phyloP scores from a whole-genome alignment of 805 yeast genomes.

The Myxozyma vanderwaltii region DNA sequence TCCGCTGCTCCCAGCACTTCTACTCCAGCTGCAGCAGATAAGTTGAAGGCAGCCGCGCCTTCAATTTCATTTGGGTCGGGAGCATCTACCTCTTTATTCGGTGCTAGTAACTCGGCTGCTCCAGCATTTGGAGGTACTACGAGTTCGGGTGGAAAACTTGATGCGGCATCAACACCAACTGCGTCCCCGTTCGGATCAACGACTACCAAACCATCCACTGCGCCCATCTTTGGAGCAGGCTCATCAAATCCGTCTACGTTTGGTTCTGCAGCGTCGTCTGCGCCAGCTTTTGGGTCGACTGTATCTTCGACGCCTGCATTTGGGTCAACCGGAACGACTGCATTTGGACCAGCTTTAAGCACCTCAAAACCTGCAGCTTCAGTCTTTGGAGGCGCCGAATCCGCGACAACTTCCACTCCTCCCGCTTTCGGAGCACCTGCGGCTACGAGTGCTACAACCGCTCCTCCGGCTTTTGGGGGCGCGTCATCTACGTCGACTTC shows the following conservation, averaged over 20 bases:
- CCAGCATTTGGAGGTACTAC: neutral
- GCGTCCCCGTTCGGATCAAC: neutral
- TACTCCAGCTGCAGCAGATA: neutral
- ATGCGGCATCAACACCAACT: neutral
- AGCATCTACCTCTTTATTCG: conserved; percentile 10
- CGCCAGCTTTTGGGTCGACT: neutral
- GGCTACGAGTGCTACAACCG: neutral
- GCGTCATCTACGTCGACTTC: neutral
- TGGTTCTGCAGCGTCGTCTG: neutral
- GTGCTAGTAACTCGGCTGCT: neutral
- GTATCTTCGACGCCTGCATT: neutral
- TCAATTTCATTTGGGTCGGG: conserved; percentile 6
- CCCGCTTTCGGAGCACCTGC: conserved; percentile 1
- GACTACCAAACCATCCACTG: neutral
- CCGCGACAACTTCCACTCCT: neutral
- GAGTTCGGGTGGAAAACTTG: neutral
- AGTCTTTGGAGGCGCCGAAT: neutral
- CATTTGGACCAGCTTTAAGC: neutral
- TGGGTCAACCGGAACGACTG: neutral
- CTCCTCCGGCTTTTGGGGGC: neutral
- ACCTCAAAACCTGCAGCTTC: neutral
- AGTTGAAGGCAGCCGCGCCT: neutral
- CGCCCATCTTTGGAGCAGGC: neutral
- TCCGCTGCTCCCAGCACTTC: neutral
- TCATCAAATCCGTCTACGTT: neutral